A percentile compares a stretch with the other conserved stretches of the same genome.
Conservation (phyloP, 2,329 filamentous ascomycete genomes). For the Pseudogymnoascus verrucosus region DNA sequence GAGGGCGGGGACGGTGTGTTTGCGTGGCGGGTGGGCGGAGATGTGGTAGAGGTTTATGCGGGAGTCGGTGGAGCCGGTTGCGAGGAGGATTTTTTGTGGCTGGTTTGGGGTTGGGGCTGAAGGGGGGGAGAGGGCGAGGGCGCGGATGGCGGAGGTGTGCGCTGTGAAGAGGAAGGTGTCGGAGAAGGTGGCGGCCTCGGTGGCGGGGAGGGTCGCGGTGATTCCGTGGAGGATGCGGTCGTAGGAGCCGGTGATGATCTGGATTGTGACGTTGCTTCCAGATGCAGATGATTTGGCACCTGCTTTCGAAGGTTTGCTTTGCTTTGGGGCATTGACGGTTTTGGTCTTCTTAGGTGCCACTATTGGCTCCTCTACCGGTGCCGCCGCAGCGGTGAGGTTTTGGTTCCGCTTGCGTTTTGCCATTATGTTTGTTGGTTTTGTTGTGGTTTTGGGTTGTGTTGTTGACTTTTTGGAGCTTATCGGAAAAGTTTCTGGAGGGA, state of each 20-base stretch:
- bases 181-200: conserved; percentile 53
- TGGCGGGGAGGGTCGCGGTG: conserved; percentile 56
- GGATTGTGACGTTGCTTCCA: conserved; percentile 51
- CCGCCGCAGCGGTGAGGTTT: background rate
- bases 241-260: conserved; percentile 89
- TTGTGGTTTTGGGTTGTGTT: conserved; percentile 3
- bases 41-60: conserved; percentile 91
- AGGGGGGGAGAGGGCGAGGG: conserved; percentile 74
- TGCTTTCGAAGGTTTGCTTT: background rate
- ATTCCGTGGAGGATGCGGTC: conserved; percentile 88
- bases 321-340: background rate
- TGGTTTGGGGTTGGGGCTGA: conserved; percentile 54
- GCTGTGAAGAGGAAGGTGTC: conserved; percentile 96
- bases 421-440: background rate
- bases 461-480: background rate
- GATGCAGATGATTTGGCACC: conserved; percentile 15
- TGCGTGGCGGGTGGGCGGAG: conserved; percentile 59
- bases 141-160: conserved; percentile 82
- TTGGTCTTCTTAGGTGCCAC: conserved; percentile 9
- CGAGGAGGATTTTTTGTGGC: conserved; percentile 77
- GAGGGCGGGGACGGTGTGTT: conserved; percentile 49
- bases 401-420: conserved; percentile 8
- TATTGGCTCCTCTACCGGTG: background rate
- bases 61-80: conserved; percentile 87
- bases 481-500: conserved; percentile 9